Base-by-base conservation (phyloP, 768 basidiomycete species). In the Termitomyces sp. region DNA sequence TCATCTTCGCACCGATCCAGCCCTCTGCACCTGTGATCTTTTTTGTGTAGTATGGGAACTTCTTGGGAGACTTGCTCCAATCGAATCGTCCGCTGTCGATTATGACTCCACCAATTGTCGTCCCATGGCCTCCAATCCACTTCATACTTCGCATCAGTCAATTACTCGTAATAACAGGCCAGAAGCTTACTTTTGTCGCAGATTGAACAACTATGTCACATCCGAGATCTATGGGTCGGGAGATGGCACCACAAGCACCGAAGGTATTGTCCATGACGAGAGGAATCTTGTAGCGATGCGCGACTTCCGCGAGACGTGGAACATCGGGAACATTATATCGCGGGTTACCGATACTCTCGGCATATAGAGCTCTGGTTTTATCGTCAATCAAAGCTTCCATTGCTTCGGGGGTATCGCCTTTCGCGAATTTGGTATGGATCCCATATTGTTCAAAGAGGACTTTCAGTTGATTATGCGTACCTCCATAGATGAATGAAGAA, bases 61-160 rank as follows among this genome's bases (percentile, higher is more conserved):
- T 58, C 18, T 73, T 75, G 6, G 82, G 81, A 3, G 79, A 79
- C 24, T 71, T 66, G 5, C 71, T 67, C 81, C 82, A 85, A 71
- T 85, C 77, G 56, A 87, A 86, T 33, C 80, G 82, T 45, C 85
- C 85, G 14, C 75, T 72, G 61, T 88, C 87, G 26, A 89, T 62
- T 30, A 88, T 71, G 16, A 87, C 81, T 39, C 87, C 87, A 0
- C 76, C 86, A 52, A 88, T 81, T 7, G 83, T 85, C 9, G 84
- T 86, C n/a, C 87, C 86, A 50, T 85, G 84, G 0, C 84, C 84
- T 1, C 82, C 82, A 6, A 88, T 83, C 87, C 86, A 88, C 65
- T 88, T 0, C 85, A 87, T 2, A 82, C 10, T 10, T 82, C 32
- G 16, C 12, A 18, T 57, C 18, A 56, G 37, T 50, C 16, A 24